Evolutionary conservation across 2,329 filamentous ascomycete genomes (phyloP).

Genomic region (Sclerotinia minor): DNA sequence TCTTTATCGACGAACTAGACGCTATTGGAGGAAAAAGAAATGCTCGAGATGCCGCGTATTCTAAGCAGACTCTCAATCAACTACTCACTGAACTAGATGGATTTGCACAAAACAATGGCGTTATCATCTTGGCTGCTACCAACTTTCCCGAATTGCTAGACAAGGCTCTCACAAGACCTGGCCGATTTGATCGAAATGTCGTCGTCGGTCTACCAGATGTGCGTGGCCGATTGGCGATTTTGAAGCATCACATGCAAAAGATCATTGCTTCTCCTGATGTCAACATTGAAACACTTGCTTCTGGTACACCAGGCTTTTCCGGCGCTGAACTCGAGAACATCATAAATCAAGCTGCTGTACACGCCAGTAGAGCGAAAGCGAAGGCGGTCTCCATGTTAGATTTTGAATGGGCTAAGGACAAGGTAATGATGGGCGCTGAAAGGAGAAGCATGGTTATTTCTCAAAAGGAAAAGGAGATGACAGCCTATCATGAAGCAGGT

Average conservation of each 20-base stretch:
- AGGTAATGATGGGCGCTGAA: slow-evolving; percentile 96
- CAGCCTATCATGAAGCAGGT: slow-evolving; percentile 94
- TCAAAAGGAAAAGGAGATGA: slow-evolving; percentile 90
- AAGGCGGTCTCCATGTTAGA: slow-evolving; percentile 73
- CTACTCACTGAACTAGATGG: slow-evolving; percentile 95
- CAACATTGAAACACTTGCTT: slow-evolving; percentile 79
- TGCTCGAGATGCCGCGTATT: slow-evolving; percentile 87
- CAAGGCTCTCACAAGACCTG: slow-evolving; percentile 89
- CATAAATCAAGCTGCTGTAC: slow-evolving; percentile 92
- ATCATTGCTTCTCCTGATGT: slow-evolving; percentile 79
- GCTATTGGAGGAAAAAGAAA: slow-evolving; percentile 94
- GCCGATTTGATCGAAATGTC: slow-evolving; percentile 93
- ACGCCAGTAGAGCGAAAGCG: slow-evolving; percentile 85
- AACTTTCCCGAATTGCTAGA: slow-evolving; percentile 95
- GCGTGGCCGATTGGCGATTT: slow-evolving; percentile 85
- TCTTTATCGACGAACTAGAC: slow-evolving; percentile 93
- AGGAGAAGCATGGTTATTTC: slow-evolving; percentile 85
- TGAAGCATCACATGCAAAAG: slow-evolving; percentile 91
- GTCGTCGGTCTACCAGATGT: slow-evolving; percentile 88
- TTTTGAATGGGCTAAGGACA: slow-evolving; percentile 97
- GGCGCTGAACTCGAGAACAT: slow-evolving; percentile 96
- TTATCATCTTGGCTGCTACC: slow-evolving; percentile 94
- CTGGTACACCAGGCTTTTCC: slow-evolving; percentile 86
- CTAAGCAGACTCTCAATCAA: slow-evolving; percentile 97
- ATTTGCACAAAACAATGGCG: slow-evolving; percentile 90